Conservation (phyloP, 2,329 filamentous ascomycete species). For the Trichoderma harzianum region DNA sequence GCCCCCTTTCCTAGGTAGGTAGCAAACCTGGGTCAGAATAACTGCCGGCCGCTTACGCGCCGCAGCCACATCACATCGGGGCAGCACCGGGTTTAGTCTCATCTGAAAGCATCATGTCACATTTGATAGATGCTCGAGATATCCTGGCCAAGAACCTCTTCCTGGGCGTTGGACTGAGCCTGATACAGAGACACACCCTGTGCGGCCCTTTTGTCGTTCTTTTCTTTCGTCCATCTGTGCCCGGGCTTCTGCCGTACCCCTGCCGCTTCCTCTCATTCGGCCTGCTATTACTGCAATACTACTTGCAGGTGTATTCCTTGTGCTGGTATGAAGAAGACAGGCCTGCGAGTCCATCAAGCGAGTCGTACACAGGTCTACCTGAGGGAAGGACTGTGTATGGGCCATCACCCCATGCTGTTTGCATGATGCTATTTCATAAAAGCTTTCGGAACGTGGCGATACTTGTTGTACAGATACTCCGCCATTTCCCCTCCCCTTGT, state of each 20-base stretch:
- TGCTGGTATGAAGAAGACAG: neutral
- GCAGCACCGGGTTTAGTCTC: slow-evolving; percentile 17
- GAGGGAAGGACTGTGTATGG: neutral
- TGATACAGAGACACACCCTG: slow-evolving; percentile 2
- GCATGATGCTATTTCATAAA: neutral
- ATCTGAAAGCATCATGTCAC: slow-evolving; percentile 17
- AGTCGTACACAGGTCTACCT: neutral
- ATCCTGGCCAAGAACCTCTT: slow-evolving; percentile 1
- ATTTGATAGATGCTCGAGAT: slow-evolving; percentile 16
- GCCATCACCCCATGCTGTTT: neutral
- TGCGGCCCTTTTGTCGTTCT: neutral
- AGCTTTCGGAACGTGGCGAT: neutral
- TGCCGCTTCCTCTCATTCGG: neutral
- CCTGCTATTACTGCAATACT: neutral
- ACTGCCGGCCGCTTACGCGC: slow-evolving; percentile 18
- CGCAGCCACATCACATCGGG: slow-evolving; percentile 17
- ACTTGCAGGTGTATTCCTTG: neutral
- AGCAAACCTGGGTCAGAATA: neutral
- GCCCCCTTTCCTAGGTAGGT: slow-evolving; percentile 4
- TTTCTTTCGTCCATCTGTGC: neutral
- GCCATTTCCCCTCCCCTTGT: slow-evolving; percentile 7
- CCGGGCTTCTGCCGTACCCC: neutral
- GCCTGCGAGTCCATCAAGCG: neutral
- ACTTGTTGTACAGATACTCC: neutral
- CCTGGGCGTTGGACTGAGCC: slow-evolving; percentile 3